These are phyloP conservation scores for Didymella sp. DNA, from an alignment of 2,329 filamentous ascomycete genomes.

Conservation along the genomic window DNA sequence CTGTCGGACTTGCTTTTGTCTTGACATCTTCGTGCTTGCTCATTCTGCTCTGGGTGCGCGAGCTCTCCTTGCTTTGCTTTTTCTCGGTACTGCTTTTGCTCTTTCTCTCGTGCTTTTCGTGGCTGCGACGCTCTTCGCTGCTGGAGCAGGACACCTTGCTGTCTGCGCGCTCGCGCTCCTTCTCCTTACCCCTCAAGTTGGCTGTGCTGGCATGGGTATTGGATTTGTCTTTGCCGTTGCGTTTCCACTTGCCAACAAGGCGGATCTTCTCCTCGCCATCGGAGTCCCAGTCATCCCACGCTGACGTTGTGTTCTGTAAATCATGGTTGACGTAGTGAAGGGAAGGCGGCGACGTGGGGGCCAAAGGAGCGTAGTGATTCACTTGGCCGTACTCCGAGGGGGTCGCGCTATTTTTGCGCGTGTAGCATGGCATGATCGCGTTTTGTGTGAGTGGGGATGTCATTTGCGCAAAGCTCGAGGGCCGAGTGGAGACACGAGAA, in stretches of 20 bases:
- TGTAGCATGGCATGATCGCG: constrained; percentile 20
- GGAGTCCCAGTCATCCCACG: constrained; percentile 49
- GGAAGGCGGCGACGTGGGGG: constrained; percentile 26
- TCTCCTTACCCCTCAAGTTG: constrained; percentile 12
- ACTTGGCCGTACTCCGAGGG: constrained; percentile 39
- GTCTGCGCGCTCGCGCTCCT: constrained; percentile 16
- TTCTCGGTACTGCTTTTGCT: constrained; percentile 16
- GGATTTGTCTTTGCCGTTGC: constrained; percentile 15
- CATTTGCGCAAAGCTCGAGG: constrained; percentile 21
- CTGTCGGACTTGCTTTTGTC: constrained; percentile 10
- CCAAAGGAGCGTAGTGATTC: constrained; percentile 30
- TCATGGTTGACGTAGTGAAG: constrained; percentile 29
- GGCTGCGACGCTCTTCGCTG: constrained; percentile 7
- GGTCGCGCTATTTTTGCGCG: constrained; percentile 38
- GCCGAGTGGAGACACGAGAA: constrained; percentile 35
- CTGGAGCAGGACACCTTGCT: constrained; percentile 15
- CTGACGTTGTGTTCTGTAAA: constrained; percentile 42
- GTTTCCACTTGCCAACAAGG: constrained; percentile 36
- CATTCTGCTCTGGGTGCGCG: constrained; percentile 7
- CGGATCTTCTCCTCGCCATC: constrained; percentile 42
- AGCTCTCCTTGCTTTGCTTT: constrained; percentile 23
- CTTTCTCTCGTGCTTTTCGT: constrained; percentile 23
- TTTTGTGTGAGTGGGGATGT: constrained; percentile 15
- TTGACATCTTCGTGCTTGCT: constrained; percentile 3
- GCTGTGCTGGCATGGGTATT: not conserved